Evolutionary conservation across 768 basidiomycete genomes (phyloP).

Genomic region (Mycena haematopus): DNA sequence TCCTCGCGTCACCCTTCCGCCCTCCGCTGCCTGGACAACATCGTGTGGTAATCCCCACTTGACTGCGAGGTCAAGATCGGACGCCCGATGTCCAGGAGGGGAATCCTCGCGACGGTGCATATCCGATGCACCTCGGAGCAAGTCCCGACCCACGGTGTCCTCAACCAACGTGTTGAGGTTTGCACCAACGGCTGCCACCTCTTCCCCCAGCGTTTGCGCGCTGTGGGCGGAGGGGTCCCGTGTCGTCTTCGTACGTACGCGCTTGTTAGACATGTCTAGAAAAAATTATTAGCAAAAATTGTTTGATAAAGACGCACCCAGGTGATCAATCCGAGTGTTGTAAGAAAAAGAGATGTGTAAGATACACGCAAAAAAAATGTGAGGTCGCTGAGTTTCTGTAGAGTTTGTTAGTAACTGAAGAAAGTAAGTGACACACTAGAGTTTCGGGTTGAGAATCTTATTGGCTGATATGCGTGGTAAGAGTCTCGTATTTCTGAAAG

Average conservation of each 20-base stretch:
- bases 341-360: conserved; percentile 10
- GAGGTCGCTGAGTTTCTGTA: conserved; percentile 14
- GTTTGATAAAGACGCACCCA: conserved; percentile 11
- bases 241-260: too few relatives aligned
- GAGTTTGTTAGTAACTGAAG: not conserved
- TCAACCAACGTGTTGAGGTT: too few relatives aligned
- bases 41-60: not conserved
- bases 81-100: not conserved
- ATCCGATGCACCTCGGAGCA: too few relatives aligned
- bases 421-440: too few relatives aligned
- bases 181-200: too few relatives aligned
- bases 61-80: not conserved
- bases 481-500: too few relatives aligned
- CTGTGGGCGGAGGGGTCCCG: too few relatives aligned
- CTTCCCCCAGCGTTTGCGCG: too few relatives aligned
- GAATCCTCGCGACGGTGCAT: not conserved
- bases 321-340: conserved; percentile 20
- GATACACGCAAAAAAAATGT: conserved; percentile 25
- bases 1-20: too few relatives aligned
- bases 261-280: not conserved
- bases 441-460: too few relatives aligned
- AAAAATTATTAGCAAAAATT: conserved; percentile 10
- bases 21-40: not conserved
- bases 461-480: too few relatives aligned
- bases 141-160: too few relatives aligned